phyloP scores from a whole-genome alignment of 495 filamentous ascomycete species.

The Astrocystis sublimbata region DNA sequence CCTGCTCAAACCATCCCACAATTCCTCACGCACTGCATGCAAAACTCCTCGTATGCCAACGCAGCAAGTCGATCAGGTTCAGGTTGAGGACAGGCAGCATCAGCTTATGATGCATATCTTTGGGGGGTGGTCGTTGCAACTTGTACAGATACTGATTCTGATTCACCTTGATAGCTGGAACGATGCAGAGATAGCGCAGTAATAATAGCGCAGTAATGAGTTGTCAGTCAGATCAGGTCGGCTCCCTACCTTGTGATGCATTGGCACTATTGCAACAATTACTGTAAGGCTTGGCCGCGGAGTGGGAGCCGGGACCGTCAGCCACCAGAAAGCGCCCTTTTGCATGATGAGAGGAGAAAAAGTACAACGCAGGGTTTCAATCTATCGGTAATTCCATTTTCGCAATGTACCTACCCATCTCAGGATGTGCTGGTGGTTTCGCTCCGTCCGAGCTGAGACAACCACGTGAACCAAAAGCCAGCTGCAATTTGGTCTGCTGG shows the following conservation, averaged over 20 bases:
- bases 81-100: not conserved
- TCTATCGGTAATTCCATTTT: not conserved
- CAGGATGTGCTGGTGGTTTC: not conserved
- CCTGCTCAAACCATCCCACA: not conserved
- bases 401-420: not conserved
- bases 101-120: conserved; percentile 4
- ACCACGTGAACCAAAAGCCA: not conserved
- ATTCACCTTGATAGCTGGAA: not conserved
- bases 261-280: not conserved
- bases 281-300: conserved; percentile 9
- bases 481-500: not conserved
- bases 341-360: not conserved
- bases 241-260: conserved; percentile 1
- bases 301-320: conserved; percentile 1
- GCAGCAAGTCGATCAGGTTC: not conserved
- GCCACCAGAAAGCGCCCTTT: conserved; percentile 1
- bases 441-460: not conserved
- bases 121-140: conserved; percentile 5
- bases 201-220: not conserved
- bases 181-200: not conserved
- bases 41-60: not conserved
- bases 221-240: not conserved
- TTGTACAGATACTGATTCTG: not conserved
- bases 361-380: not conserved
- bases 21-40: conserved; percentile 17